These are phyloP conservation scores for Fusarium duplospermum DNA, from an alignment of 2,329 filamentous ascomycete genomes.

Conservation along the genomic window DNA sequence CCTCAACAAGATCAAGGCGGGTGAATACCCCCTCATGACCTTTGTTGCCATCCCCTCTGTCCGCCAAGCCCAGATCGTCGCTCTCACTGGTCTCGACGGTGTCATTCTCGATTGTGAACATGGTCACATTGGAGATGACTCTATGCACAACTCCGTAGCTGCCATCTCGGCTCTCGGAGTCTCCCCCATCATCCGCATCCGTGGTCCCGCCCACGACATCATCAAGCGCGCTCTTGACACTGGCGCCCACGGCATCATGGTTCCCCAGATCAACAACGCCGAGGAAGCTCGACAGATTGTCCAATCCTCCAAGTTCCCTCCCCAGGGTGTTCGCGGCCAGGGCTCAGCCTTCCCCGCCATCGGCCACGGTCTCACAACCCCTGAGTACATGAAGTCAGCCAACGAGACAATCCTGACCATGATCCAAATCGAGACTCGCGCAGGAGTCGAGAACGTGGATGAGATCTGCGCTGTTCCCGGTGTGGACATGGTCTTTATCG, in stretches of 20 bases:
- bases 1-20: slow-evolving; percentile 55
- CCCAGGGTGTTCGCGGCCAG: slow-evolving; percentile 56
- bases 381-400: slow-evolving; percentile 56
- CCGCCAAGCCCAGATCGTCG: slow-evolving; percentile 60
- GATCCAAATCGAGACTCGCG: slow-evolving; percentile 58
- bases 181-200: slow-evolving; percentile 28
- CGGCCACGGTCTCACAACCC: slow-evolving; percentile 51
- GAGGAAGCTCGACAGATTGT: slow-evolving; percentile 55
- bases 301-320: slow-evolving; percentile 57
- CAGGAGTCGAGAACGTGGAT: slow-evolving; percentile 59
- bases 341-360: slow-evolving; percentile 57
- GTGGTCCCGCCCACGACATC: slow-evolving; percentile 45
- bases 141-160: slow-evolving; percentile 13
- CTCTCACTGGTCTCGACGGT: slow-evolving; percentile 60
- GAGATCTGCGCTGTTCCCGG: slow-evolving; percentile 52
- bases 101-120: slow-evolving; percentile 58
- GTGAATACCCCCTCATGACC: slow-evolving; percentile 58
- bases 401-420: slow-evolving; percentile 58
- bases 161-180: slow-evolving; percentile 18
- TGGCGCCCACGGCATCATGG: slow-evolving; percentile 58
- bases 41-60: slow-evolving; percentile 61
- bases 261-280: slow-evolving; percentile 56
- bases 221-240: slow-evolving; percentile 58
- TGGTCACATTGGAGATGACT: slow-evolving; percentile 21
- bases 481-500: slow-evolving; percentile 57